Evolutionary conservation across 768 basidiomycete species (phyloP).

Genomic region (Amanita rubescens): DNA sequence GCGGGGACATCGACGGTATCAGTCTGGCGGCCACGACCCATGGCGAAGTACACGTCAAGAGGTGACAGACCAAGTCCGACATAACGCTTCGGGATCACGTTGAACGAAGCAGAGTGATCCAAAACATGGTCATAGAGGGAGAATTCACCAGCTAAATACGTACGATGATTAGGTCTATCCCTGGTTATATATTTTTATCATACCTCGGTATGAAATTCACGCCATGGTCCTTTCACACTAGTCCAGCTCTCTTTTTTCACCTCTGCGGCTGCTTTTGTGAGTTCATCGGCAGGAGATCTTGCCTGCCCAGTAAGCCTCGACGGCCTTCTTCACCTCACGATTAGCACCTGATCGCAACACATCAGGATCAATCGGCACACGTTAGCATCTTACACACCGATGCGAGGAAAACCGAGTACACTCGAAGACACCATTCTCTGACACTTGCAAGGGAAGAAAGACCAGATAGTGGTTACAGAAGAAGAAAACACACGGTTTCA

Average conservation of each 20-base stretch:
- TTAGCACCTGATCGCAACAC: slow-evolving; percentile 56
- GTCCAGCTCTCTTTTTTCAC: slow-evolving; percentile 88
- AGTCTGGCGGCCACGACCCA: slow-evolving; percentile 97
- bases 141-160: slow-evolving; percentile 81
- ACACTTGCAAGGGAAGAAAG: slow-evolving; percentile 15
- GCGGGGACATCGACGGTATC: slow-evolving; percentile 94
- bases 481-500: slow-evolving; percentile 16
- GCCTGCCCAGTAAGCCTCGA: slow-evolving; percentile 97
- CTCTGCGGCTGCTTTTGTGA: slow-evolving; percentile 81
- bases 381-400: slow-evolving; percentile 41
- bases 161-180: slow-evolving; percentile 5
- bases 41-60: slow-evolving; percentile 96
- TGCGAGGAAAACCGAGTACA: slow-evolving; percentile 90
- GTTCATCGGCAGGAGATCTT: slow-evolving; percentile 83
- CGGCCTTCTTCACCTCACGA: slow-evolving; percentile 96
- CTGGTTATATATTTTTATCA: neutral
- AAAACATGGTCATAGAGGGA: slow-evolving; percentile 98
- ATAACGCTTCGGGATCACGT: slow-evolving; percentile 95
- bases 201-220: slow-evolving; percentile 93
- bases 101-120: slow-evolving; percentile 94
- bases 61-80: slow-evolving; percentile 75
- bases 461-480: slow-evolving; percentile 21
- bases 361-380: neutral
- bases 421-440: slow-evolving; percentile 68
- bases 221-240: slow-evolving; percentile 70